phyloP scores from a whole-genome alignment of 257 asterid genomes.

The Nicotiana tomentosiformis region DNA sequence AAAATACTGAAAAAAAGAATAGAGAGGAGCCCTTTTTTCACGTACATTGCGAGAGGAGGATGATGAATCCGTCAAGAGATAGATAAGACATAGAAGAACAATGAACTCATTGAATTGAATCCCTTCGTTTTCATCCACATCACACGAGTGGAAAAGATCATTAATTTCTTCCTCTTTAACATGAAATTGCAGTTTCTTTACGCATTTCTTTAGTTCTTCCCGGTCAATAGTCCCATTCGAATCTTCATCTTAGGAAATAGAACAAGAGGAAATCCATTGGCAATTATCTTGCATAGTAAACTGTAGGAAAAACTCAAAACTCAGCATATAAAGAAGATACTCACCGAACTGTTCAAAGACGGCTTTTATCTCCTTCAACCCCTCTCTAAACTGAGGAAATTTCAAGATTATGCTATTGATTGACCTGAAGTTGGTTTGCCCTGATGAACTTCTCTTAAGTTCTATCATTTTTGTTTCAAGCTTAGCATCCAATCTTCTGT shows the following conservation, averaged over 20 bases:
- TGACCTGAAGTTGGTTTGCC: slow-evolving; percentile 30
- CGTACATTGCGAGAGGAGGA: slow-evolving; percentile 23
- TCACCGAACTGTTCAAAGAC: slow-evolving; percentile 39
- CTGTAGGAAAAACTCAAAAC: not conserved
- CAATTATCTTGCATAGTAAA: not conserved
- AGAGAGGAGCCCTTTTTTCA: not conserved
- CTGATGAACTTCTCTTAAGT: slow-evolving; percentile 23
- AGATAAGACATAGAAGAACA: slow-evolving; percentile 39
- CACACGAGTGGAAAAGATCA: slow-evolving; percentile 39
- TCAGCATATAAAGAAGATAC: not conserved
- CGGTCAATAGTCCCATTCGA: slow-evolving; percentile 36
- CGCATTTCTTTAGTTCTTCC: slow-evolving; percentile 41
- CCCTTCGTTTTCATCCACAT: slow-evolving; percentile 36
- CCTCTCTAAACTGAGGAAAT: slow-evolving; percentile 44
- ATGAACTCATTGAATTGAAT: slow-evolving; percentile 49
- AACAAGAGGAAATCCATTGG: not conserved
- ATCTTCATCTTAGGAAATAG: slow-evolving; percentile 32
- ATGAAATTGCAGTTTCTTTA: slow-evolving; percentile 26
- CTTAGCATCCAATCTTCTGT: slow-evolving; percentile 30
- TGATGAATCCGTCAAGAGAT: slow-evolving; percentile 30
- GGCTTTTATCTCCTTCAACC: slow-evolving; percentile 29
- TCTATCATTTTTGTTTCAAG: slow-evolving; percentile 37
- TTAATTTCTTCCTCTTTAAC: slow-evolving; percentile 34
- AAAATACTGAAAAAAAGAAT: not conserved
- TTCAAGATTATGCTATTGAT: slow-evolving; percentile 39